Evolutionary conservation across 225 moss, liverwort and hornwort genomes (phyloP).

Genomic region (Polytrichum commune): DNA sequence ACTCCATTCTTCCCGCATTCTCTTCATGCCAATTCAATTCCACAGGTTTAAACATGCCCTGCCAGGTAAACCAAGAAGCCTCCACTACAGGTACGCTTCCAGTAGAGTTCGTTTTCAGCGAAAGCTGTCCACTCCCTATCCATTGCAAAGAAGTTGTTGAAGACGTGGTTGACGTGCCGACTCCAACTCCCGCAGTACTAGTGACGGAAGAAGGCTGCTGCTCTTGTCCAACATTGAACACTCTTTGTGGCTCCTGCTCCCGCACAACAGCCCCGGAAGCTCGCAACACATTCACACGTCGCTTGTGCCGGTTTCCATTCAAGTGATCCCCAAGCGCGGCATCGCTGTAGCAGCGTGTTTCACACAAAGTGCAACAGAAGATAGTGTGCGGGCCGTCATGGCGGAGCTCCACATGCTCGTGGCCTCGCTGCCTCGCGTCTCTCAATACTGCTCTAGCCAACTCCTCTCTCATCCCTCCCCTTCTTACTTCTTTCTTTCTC

Average conservation of each 20-base stretch:
- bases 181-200: slow-evolving; percentile 23
- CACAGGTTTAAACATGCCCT: slow-evolving; percentile 61
- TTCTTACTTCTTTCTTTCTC: slow-evolving; percentile 3
- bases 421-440: slow-evolving; percentile 77
- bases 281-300: slow-evolving; percentile 50
- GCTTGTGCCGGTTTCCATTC: slow-evolving; percentile 80
- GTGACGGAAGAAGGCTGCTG: neutral
- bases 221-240: slow-evolving; percentile 13
- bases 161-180: slow-evolving; percentile 32
- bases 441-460: slow-evolving; percentile 87
- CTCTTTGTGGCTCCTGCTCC: slow-evolving; percentile 17
- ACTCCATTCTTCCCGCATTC: slow-evolving; percentile 66
- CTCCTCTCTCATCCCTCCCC: slow-evolving; percentile 80
- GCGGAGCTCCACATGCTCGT: slow-evolving; percentile 85
- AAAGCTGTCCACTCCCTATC: slow-evolving; percentile 91
- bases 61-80: slow-evolving; percentile 94
- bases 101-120: slow-evolving; percentile 53
- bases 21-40: slow-evolving; percentile 50
- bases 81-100: slow-evolving; percentile 53
- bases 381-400: slow-evolving; percentile 78
- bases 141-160: slow-evolving; percentile 75
- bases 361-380: slow-evolving; percentile 79
- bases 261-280: slow-evolving; percentile 22
- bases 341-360: slow-evolving; percentile 86
- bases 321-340: slow-evolving; percentile 81